phyloP scores from a whole-genome alignment of 768 basidiomycete species.

The Cubamyces sp. region DNA sequence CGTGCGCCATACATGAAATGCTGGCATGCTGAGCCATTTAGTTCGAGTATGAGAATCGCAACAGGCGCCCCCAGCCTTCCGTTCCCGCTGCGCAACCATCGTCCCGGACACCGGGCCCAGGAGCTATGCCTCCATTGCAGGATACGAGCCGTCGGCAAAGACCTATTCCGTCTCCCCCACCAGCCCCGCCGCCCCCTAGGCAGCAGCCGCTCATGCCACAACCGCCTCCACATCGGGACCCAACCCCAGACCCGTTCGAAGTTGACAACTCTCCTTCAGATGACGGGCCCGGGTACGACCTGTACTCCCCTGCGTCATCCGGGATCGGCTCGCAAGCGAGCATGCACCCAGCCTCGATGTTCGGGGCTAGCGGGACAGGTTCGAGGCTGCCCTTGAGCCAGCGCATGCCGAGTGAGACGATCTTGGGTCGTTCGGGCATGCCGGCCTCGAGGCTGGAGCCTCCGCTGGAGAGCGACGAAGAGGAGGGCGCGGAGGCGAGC shows the following conservation, averaged over 20 bases:
- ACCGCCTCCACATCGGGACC: constrained; percentile 21
- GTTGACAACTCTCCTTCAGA: constrained; percentile 23
- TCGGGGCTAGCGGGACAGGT: background rate
- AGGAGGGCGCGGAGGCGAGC: constrained; percentile 37
- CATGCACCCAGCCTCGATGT: constrained; percentile 21
- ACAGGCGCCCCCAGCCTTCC: background rate
- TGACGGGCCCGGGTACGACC: constrained; percentile 18
- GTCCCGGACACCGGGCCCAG: background rate
- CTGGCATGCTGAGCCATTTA: constrained; percentile 18
- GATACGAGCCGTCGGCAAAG: constrained; percentile 8
- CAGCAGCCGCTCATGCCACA: constrained; percentile 25
- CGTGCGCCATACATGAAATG: background rate
- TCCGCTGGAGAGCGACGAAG: constrained; percentile 32
- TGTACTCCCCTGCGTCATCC: constrained; percentile 29
- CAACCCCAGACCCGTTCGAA: constrained; percentile 36
- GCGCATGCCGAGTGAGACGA: constrained; percentile 23
- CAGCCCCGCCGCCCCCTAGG: constrained; percentile 10
- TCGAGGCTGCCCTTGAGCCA: constrained; percentile 21
- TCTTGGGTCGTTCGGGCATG: constrained; percentile 3
- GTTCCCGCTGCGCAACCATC: constrained; percentile 10
- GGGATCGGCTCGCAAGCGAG: constrained; percentile 23
- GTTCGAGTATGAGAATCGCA: constrained; percentile 46
- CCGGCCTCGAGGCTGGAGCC: constrained; percentile 16
- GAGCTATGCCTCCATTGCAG: background rate
- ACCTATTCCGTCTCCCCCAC: constrained; percentile 17